These are phyloP conservation scores for Hirsutella thompsonii DNA, from an alignment of 2,329 filamentous ascomycete genomes.

Conservation along the genomic window DNA sequence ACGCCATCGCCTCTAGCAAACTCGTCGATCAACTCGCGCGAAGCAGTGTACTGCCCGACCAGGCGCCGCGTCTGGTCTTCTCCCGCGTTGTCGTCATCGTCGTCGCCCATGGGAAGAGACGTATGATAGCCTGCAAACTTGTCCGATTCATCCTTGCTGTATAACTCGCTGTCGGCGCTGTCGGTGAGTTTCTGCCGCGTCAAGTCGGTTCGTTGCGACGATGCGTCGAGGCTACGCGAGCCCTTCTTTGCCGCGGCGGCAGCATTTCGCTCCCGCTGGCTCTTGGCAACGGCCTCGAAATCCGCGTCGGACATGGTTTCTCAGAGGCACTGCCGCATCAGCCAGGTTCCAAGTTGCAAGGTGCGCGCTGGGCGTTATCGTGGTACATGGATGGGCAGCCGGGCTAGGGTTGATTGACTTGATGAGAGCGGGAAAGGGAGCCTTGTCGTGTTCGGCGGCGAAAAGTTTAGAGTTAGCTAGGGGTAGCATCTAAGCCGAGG, in stretches of 20 bases:
- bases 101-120: slow-evolving; percentile 70
- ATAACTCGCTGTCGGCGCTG: slow-evolving; percentile 76
- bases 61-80: slow-evolving; percentile 66
- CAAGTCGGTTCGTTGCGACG: slow-evolving; percentile 72
- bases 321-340: slow-evolving; percentile 23
- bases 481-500: neutral
- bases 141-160: slow-evolving; percentile 64
- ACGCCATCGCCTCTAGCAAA: slow-evolving; percentile 75
- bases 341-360: slow-evolving; percentile 28
- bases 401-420: slow-evolving; percentile 9
- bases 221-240: slow-evolving; percentile 65
- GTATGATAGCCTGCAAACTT: slow-evolving; percentile 84
- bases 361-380: slow-evolving; percentile 18
- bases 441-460: neutral
- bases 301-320: slow-evolving; percentile 61
- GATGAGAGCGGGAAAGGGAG: slow-evolving; percentile 1
- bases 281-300: slow-evolving; percentile 75
- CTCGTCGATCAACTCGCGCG: slow-evolving; percentile 83
- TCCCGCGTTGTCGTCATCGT: slow-evolving; percentile 66
- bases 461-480: neutral
- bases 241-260: slow-evolving; percentile 67
- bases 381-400: slow-evolving; percentile 21
- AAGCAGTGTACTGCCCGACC: slow-evolving; percentile 92
- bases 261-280: slow-evolving; percentile 88
- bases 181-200: slow-evolving; percentile 89